Evolutionary conservation across 2,329 filamentous ascomycete genomes (phyloP), one percentile per base, ranked within the genome.

Genomic region (Cercospora brassicicola): DNA sequence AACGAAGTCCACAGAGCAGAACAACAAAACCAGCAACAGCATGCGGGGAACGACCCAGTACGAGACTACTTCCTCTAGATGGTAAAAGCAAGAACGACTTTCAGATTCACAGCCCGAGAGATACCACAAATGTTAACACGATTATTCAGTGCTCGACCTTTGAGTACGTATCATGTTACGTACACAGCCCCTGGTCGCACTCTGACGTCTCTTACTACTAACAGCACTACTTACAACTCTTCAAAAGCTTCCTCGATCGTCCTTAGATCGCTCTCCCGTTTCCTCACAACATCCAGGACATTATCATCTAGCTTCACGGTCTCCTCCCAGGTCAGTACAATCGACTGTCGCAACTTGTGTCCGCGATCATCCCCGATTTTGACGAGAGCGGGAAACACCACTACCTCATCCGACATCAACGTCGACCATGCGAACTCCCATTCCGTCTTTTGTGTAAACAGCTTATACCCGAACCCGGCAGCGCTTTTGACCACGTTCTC

Each of bases 1-100:
- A 97, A 99, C 76, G 94, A 98, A 78, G 82, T 90, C 73, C 91
- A 96, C 78, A 91, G 96, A 63, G 81, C 82, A 76, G 93, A 97
- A 78, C 87, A 90, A 69, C 86, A 88, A 77, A 81, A 82, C 68
- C 85, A 88, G 74, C 83, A 81, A 65, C 77, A 77, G 68, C 87
- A 88, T 68, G 86, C 87, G 75, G 92, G 95, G 67, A 93, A 93
- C 81, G 86, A 86, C 74, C 87, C 88, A 67, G 85, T 88, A 72
- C 86, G 89, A 74, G 89, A 90, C 76, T 91, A 91, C 80, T 88
- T 88, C 82, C 85, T 78, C 79, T 95, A 68, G 66, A 61, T 23
- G 36, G 20, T 53, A 63, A 76, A 91, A 91, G 31, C 15, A 33
- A 39, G 26, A 28, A 26, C 61, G 45, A 26, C 28, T 31, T 26